phyloP scores from a whole-genome alignment of 2,329 filamentous ascomycete species.

The Aspergillus melleus region DNA sequence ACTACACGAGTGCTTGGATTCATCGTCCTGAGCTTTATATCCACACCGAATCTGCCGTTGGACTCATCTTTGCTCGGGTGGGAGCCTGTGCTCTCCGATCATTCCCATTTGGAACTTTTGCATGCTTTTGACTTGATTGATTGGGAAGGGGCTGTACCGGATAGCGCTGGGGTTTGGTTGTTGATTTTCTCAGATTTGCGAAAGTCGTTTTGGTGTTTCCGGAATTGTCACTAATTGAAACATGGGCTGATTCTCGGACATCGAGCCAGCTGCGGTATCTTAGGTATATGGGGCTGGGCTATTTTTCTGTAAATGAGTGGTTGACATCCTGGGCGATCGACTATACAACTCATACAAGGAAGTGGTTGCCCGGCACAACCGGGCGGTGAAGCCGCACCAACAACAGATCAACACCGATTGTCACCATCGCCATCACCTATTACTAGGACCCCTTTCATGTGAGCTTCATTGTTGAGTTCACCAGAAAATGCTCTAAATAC shows the following conservation, averaged over 20 bases:
- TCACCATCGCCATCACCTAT: background rate
- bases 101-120: constrained; percentile 3
- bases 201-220: no score
- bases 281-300: no score
- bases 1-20: constrained; percentile 61
- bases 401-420: background rate
- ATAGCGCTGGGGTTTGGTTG: background rate
- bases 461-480: background rate
- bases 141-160: background rate
- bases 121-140: constrained; percentile 5
- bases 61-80: background rate
- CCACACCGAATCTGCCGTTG: background rate
- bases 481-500: background rate
- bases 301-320: no score
- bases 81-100: background rate
- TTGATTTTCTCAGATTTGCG: no score
- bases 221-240: no score
- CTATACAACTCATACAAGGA: background rate
- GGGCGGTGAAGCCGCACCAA: constrained; percentile 1
- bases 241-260: no score
- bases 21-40: constrained; percentile 42
- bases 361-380: constrained; percentile 6
- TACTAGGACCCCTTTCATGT: background rate
- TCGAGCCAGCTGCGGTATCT: no score
- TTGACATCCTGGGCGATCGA: background rate